Conservation (phyloP, 108 stramenopile genomes). For the Conticribra weissflogii region DNA sequence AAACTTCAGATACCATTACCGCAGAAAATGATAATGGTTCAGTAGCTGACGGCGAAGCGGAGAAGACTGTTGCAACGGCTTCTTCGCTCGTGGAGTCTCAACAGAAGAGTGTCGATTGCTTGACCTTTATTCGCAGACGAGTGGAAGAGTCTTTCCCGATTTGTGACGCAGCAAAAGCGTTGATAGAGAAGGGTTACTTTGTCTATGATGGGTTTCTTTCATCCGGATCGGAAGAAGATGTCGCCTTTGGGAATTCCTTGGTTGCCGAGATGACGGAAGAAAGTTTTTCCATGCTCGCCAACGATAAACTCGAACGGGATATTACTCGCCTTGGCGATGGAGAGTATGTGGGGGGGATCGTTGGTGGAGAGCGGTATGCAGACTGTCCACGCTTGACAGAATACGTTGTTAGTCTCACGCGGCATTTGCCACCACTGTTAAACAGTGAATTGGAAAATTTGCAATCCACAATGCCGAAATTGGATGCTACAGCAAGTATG, state of each 20-base stretch:
- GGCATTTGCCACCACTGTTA: constrained; percentile 47
- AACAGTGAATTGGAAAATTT: constrained; percentile 24
- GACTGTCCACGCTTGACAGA: constrained; percentile 47
- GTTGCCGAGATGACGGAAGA: constrained; percentile 33
- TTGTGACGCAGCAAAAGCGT: constrained; percentile 15
- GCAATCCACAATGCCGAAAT: not conserved
- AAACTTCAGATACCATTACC: not conserved
- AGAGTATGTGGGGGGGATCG: constrained; percentile 36
- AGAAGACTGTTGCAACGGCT: constrained; percentile 27
- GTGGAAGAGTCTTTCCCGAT: constrained; percentile 42
- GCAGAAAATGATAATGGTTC: not conserved
- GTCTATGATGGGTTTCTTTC: constrained; percentile 44
- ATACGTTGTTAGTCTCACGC: constrained; percentile 43
- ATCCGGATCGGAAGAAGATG: constrained; percentile 20
- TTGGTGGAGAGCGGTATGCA: constrained; percentile 39
- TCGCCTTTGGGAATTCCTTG: constrained; percentile 30
- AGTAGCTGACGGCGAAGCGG: not conserved
- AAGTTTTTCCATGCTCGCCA: constrained; percentile 27
- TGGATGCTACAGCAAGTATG: constrained; percentile 40
- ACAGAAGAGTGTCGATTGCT: constrained; percentile 38
- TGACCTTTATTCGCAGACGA: constrained; percentile 36
- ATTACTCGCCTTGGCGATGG: constrained; percentile 36
- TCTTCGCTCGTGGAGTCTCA: constrained; percentile 38
- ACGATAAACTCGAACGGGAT: constrained; percentile 45
- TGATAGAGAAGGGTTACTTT: constrained; percentile 32